A percentile compares a stretch with the other conserved stretches of the same genome.
phyloP scores from a whole-genome alignment of 176 grass and related monocot species.

The Aechmea fasciata region DNA sequence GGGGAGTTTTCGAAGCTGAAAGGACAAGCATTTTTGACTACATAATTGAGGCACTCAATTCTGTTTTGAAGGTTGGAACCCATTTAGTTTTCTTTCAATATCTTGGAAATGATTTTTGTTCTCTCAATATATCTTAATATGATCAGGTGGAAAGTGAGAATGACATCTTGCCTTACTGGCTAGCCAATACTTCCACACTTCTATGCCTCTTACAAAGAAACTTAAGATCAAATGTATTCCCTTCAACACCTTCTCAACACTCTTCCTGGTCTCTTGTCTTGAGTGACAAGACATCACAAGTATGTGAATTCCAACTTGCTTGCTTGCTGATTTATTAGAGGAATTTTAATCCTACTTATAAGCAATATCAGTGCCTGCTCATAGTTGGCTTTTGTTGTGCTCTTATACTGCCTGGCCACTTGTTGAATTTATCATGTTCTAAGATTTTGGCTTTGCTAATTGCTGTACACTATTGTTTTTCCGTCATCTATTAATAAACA shows the following conservation, averaged over 20 bases:
- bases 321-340: neutral
- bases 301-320: slow-evolving; percentile 16
- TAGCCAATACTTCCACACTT: slow-evolving; percentile 81
- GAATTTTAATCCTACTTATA: neutral
- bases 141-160: slow-evolving; percentile 72
- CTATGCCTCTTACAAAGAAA: slow-evolving; percentile 82
- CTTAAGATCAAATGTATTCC: slow-evolving; percentile 55
- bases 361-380: neutral
- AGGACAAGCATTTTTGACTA: slow-evolving; percentile 77
- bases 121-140: slow-evolving; percentile 14
- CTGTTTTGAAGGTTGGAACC: slow-evolving; percentile 48
- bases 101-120: slow-evolving; percentile 8
- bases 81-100: slow-evolving; percentile 7
- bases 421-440: neutral
- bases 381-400: neutral
- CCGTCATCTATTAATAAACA: neutral
- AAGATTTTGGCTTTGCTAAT: neutral
- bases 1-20: slow-evolving; percentile 79
- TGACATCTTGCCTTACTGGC: slow-evolving; percentile 71
- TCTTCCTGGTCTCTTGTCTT: slow-evolving; percentile 37
- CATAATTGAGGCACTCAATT: slow-evolving; percentile 70
- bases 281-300: slow-evolving; percentile 46
- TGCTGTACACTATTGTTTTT: neutral
- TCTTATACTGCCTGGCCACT: neutral
- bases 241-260: slow-evolving; percentile 28